A percentile compares a stretch with the other conserved stretches of the same genome.
phyloP scores from a whole-genome alignment of 179 eudicot genomes.

The Silene noctiflora region DNA sequence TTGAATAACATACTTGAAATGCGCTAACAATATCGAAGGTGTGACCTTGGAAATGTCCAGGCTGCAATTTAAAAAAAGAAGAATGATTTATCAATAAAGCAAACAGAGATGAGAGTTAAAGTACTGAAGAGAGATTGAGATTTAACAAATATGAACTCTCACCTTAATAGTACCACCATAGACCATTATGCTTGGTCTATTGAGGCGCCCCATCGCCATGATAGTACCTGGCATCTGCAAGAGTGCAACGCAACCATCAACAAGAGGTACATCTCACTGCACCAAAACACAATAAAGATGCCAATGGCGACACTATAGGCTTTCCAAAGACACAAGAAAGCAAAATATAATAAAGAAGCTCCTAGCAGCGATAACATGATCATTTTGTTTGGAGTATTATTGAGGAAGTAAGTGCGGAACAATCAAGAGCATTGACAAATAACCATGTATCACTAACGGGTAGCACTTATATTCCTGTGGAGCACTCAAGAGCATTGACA shows the following conservation, averaged over 20 bases:
- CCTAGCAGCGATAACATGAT: background rate
- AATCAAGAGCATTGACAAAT: too few species aligned
- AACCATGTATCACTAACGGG: too few species aligned
- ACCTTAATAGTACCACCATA: constrained; percentile 99
- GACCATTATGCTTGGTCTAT: constrained; percentile 92
- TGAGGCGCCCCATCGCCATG: constrained; percentile 98
- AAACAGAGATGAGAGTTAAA: background rate
- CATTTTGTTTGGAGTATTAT: background rate
- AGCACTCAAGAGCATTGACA: too few species aligned
- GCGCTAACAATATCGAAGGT: constrained; percentile 80
- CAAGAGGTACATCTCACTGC: constrained; percentile 7
- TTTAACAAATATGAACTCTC: constrained; percentile 5
- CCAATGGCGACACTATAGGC: background rate
- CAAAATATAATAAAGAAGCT: background rate
- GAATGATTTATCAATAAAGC: background rate
- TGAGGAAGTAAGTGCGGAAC: too few species aligned
- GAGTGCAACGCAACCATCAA: constrained; percentile 8
- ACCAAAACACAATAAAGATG: background rate
- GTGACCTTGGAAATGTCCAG: constrained; percentile 85
- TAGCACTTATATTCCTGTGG: too few species aligned
- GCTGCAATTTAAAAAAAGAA: constrained; percentile 53
- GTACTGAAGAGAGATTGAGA: background rate
- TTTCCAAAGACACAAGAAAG: constrained; percentile 1
- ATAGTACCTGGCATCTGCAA: constrained; percentile 97
- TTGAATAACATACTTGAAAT: constrained; percentile 62